A percentile compares a stretch with the other conserved stretches of the same genome.
Conservation (phyloP, 257 asterid species). For the Sherardia arvensis region DNA sequence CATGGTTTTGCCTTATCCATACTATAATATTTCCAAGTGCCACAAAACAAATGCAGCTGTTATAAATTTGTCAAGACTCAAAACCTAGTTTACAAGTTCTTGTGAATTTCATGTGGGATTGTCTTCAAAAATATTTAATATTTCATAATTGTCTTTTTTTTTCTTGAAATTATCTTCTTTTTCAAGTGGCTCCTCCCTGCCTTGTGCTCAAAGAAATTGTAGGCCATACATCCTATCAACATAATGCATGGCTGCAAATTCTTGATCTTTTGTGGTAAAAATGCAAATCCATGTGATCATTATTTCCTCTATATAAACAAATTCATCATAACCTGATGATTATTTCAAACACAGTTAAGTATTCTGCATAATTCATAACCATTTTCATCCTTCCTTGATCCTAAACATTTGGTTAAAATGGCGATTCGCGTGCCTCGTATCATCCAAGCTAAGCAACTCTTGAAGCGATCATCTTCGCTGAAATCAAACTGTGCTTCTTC, state of each 20-base stretch:
- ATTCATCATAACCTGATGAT: neutral
- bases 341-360: neutral
- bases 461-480: constrained; percentile 10
- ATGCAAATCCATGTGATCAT: constrained; percentile 1
- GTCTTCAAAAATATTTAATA: neutral
- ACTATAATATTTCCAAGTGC: neutral
- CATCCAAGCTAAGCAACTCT: constrained; percentile 12
- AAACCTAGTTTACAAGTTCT: neutral
- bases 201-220: neutral
- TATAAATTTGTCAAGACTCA: too few species aligned
- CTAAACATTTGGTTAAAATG: constrained; percentile 6
- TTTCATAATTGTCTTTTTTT: too few species aligned
- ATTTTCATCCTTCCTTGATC: neutral
- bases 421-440: constrained; percentile 16
- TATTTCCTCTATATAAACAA: neutral
- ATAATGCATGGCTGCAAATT: neutral
- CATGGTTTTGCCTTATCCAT: neutral
- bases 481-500: neutral
- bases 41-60: neutral
- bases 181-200: constrained; percentile 1
- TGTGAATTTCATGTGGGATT: neutral
- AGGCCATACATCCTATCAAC: neutral
- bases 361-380: too few species aligned
- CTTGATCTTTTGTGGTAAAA: neutral
- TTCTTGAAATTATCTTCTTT: neutral